Base-by-base conservation (phyloP, 2,329 filamentous ascomycete species). In the Ploettnerulaceae sp. region DNA sequence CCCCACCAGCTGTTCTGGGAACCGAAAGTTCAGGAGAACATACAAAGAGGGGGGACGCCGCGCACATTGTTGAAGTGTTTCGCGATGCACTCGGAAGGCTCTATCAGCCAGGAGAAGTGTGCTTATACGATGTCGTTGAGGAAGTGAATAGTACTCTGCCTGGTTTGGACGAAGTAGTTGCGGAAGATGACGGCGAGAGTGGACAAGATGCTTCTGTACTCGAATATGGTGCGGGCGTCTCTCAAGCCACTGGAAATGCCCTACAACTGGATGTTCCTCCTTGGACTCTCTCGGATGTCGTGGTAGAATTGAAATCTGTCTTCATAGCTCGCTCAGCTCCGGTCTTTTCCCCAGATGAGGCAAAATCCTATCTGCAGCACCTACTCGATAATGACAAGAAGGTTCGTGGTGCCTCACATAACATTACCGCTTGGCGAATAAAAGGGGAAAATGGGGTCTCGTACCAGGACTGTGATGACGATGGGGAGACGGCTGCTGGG, bases 381-480 rank as follows among this genome's bases (percentile, higher is more conserved):
- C 75, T 98, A 1, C 74, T 96, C 6, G 76, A 82, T 4, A 86
- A 81, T 7, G 89, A 97, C 67, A 89, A 86, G 68, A 89, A 86
- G 57, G 83, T 89, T 26, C 83, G 89, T n/a, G 72, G 76, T 36
- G 93, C 93, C 4, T 89, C 91, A 50, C 93, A 98, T 66, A 97
- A 97, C 66, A 96, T 98, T 62, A 90, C 85, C 15, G 91, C 91
- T 1, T 97, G 89, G 87, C 79, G 93, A 8, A 90, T 97, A 45
- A 79, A 77, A 22, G 79, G 77, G 0, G 61, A 67, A 4, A 59
- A 67, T 0, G 69, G 70, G 4, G 70, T 71, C 4, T 75, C 74
- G 40, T 89, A 83, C 57, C 90, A 97, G 66, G 93, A 98, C 67
- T 96, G 84, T 62, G 87, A 98, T 60, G 93, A 98, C 60, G 93